Conservation (phyloP, 2,329 filamentous ascomycete genomes). For the Colletotrichum sp. region DNA sequence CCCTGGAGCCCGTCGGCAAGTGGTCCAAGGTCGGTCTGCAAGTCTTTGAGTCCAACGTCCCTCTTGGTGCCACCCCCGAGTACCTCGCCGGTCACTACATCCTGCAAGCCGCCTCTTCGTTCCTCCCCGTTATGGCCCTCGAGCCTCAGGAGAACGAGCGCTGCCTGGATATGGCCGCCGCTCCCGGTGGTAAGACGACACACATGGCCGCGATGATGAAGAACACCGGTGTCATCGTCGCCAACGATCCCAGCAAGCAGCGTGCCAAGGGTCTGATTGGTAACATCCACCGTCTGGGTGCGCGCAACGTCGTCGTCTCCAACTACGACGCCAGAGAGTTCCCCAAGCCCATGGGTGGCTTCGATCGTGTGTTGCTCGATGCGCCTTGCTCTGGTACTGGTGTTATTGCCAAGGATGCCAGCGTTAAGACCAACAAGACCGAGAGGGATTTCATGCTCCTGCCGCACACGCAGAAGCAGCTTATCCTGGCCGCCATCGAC, state of each 20-base stretch:
- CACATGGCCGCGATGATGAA: constrained; percentile 97
- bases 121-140: constrained; percentile 96
- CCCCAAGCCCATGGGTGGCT: constrained; percentile 92
- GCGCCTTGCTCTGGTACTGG: constrained; percentile 75
- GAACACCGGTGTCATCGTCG: constrained; percentile 94
- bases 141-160: constrained; percentile 90
- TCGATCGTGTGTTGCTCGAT: constrained; percentile 92
- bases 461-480: constrained; percentile 93
- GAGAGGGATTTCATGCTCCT: constrained; percentile 92
- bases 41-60: constrained; percentile 86
- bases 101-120: constrained; percentile 93
- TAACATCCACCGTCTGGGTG: constrained; percentile 94
- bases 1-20: constrained; percentile 94
- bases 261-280: constrained; percentile 97
- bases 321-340: constrained; percentile 96
- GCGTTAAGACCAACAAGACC: constrained; percentile 98
- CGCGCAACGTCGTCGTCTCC: constrained; percentile 87
- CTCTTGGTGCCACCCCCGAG: constrained; percentile 93
- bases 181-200: constrained; percentile 94
- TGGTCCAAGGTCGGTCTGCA: constrained; percentile 99
- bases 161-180: constrained; percentile 89
- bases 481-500: constrained; percentile 92
- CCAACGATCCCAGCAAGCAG: constrained; percentile 94
- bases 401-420: constrained; percentile 95
- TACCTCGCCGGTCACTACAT: constrained; percentile 99